Base-by-base conservation (phyloP, 345 rosid genomes). In the Rhodamnia rubescens region DNA sequence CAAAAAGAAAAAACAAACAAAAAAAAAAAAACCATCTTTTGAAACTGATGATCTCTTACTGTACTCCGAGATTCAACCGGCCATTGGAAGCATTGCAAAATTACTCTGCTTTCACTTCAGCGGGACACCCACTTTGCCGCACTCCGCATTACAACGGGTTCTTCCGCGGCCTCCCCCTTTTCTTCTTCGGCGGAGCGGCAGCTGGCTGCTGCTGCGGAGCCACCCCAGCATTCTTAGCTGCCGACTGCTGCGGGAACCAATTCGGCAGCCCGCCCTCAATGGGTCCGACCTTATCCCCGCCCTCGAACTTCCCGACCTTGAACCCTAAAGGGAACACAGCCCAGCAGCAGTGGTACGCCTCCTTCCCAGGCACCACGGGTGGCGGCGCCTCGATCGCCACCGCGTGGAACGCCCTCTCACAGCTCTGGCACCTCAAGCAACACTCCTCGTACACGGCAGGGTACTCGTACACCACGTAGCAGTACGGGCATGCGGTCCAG, bases 401-500 rank as follows among this genome's bases (percentile, higher is more conserved):
- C 6, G 95, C 99, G 50, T 97, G 98, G 74, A 96, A 97, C 59
- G 98, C 96, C 85, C 94, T 89, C 55, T 86, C 84, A 55, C 99
- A 97, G 50, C 88, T 91, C 87, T 93, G 95, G 81, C 99, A 97
- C 88, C 93, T 88, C 85, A 96, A 59, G 86, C 99, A 97, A 81
- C 95, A 97, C 84, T 93, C 90, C 90, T 93, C 94, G 49, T 97
- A 97, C 85, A 90, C 92, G 90, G 88, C 88, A 51, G 97, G 95
- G 86, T 95, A 96, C 93, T 97, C 99, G 52, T 89, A 95, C 80
- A 96, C 85, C 55, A 91, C 83, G 75, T 93, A 96, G 86, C 99
- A 97, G 87, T 95, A 96, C 0, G 98, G 99, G 53, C 99, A 97
- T 6, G 94, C 92, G 29, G 99, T 96, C 99, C 98, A 97, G 90